Evolutionary conservation across 495 filamentous ascomycete species (phyloP), one percentile per base, ranked within the genome.

Genomic region (Talaromyces ruber): DNA sequence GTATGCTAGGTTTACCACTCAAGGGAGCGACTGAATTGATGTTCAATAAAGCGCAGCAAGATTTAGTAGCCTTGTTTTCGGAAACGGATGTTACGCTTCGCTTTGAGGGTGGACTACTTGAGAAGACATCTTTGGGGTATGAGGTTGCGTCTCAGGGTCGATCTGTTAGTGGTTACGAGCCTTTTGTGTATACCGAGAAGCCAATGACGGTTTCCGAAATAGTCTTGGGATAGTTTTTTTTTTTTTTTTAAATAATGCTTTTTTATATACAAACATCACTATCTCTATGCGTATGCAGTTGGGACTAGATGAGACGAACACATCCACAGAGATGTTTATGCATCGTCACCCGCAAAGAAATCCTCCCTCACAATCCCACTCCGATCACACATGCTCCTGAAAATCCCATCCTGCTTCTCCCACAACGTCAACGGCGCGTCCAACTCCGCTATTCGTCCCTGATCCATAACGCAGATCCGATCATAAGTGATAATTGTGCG

Each of bases 401-500:
- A 97, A 22, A 94, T 91, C 0, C 93, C 87, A 7, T 79, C 84
- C 47, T 80, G 68, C 6, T 74, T 74, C 64, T 88, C 75, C 81
- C 84, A 97, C 63, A 98, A 74, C 21, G 74, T 75, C 53, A 86
- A 59, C 26, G 93, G 93, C n/a, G 82, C 75, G 58, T 87, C 94
- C 67, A 97, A 77, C 80, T 97, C 92, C 2, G 87, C 89, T 65
- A 98, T 96, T 37, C 75, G 72, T 0, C 93, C 93, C 30, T 85
- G 81, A 62, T 97, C 93, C 93, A 98, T 96, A 34, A 98, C 93
- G 62, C 89, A 92, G 65, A 98, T 96, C 6, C 93, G 84, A 70
- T 98, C 94, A 68, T 97, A 97, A n/a, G 86, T 83, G 63, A 96
- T 88, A 63, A 97, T 95, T 0, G 94, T 97, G 63, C 89, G 85